Base-by-base conservation (phyloP, 129 eudicot species). In the Centaurea solstitialis region DNA sequence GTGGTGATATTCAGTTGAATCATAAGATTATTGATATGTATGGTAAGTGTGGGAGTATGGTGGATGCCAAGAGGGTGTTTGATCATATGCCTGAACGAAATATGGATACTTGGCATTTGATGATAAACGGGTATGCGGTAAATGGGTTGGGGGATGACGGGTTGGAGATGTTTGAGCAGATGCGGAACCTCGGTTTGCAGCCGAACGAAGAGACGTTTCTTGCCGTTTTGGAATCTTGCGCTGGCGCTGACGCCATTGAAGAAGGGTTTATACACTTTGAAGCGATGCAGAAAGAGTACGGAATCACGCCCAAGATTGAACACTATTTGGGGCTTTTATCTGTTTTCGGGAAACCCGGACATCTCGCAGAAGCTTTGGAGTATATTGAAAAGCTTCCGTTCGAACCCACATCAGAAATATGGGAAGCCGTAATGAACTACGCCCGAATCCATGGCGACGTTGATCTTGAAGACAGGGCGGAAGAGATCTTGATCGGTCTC, bases 61-160 rank as follows among this genome's bases (percentile, higher is more conserved):
- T 84, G 0, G 87, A 84, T 72, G 87, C 87, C 0, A 74, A 84
- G 20, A 45, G 84, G 4, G 87, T 80, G 45, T 84, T 84, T 2
- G 87, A 80, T 75, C 87, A 84, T 84, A 84, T 84, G 84, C 2
- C 74, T 50, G 87, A 80, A 1, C 75, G 59, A 62, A 80, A 30
- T 41, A 75, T 84, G 61, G 87, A 84, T 6, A 59, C 74, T 0
- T 84, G 87, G 87, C 84, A 80, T 28, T 45, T 47, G 47, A 80
- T 84, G 26, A 84, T 84, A 21, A 75, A 70, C 21, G 81, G 87
- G 76, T 84, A 84, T 70, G 87, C 87, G 0, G 33, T 18, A 17
- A 84, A 84, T 0, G 87, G 87, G 3, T 50, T 84, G 2, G 87
- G 87, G 1, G 87, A 84, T 65, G 87, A 84, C 21, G 87, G 87